A percentile compares a stretch with the other conserved stretches of the same genome.
These are phyloP conservation scores for Boletus speciosus DNA, from an alignment of 768 basidiomycete genomes.

Conservation along the genomic window DNA sequence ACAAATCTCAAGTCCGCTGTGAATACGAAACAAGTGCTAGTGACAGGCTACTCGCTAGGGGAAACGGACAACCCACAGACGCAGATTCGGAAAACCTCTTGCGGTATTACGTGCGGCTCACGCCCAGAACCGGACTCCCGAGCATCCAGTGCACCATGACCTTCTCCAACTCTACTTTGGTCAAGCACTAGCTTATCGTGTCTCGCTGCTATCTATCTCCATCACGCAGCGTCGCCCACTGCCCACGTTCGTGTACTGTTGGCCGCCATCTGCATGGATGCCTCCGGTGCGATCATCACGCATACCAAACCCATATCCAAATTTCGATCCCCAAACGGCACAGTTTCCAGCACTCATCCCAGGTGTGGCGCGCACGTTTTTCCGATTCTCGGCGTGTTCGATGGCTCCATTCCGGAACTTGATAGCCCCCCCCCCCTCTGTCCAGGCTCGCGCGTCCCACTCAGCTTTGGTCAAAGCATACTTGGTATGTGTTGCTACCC, in stretches of 20 bases:
- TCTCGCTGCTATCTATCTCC: conserved; percentile 4
- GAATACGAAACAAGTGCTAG: conserved; percentile 4
- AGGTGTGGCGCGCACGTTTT: neutral
- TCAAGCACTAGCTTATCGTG: neutral
- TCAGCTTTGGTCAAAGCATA: too few species aligned
- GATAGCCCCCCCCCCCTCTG: too few species aligned
- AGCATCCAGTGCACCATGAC: neutral
- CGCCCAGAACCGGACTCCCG: conserved; percentile 3
- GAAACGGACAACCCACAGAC: neutral
- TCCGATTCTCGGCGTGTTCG: neutral
- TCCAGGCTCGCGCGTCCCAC: neutral
- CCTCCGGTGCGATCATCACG: conserved; percentile 9
- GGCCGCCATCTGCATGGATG: too few species aligned
- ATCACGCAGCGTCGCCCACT: neutral
- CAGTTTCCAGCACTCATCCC: neutral
- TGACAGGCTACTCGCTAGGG: neutral
- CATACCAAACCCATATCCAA: neutral
- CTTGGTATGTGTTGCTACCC: neutral
- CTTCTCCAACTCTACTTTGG: neutral
- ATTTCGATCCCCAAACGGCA: neutral
- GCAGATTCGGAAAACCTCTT: too few species aligned
- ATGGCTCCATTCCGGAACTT: neutral
- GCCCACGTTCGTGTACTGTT: neutral
- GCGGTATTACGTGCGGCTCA: neutral
- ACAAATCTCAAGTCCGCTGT: conserved; percentile 22